These are phyloP conservation scores for Trichoderma koningiopsis DNA, from an alignment of 2,329 filamentous ascomycete genomes.

Conservation along the genomic window DNA sequence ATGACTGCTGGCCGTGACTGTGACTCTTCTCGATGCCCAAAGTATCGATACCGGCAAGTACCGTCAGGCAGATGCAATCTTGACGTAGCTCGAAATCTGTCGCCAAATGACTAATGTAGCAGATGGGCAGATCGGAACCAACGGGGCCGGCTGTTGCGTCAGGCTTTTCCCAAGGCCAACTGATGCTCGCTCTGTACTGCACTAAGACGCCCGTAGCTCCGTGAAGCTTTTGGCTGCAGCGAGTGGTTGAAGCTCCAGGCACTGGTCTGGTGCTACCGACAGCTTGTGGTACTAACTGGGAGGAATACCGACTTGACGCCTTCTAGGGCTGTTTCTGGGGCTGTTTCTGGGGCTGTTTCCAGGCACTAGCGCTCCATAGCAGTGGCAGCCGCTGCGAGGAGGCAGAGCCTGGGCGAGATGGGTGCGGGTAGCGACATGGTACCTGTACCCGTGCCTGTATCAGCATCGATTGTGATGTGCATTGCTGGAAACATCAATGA, in stretches of 20 bases:
- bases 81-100: background rate
- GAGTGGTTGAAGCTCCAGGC: background rate
- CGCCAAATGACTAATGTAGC: background rate
- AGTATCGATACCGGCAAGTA: background rate
- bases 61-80: background rate
- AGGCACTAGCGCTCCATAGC: background rate
- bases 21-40: background rate
- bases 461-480: background rate
- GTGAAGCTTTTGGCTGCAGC: background rate
- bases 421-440: background rate
- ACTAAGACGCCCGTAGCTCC: background rate
- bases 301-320: background rate
- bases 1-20: background rate
- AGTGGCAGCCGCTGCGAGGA: background rate
- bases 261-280: background rate
- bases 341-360: background rate
- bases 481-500: background rate
- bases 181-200: background rate
- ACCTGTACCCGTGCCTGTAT: background rate
- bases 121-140: background rate
- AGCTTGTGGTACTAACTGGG: background rate
- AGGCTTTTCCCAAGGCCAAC: conserved; percentile 18
- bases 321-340: background rate
- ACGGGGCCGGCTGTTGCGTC: conserved; percentile 4
- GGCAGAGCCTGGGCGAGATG: too few relatives aligned